Evolutionary conservation across 1,284 basidiomycete genomes (phyloP).

Genomic region (Apiotrichum akiyoshidainum): DNA sequence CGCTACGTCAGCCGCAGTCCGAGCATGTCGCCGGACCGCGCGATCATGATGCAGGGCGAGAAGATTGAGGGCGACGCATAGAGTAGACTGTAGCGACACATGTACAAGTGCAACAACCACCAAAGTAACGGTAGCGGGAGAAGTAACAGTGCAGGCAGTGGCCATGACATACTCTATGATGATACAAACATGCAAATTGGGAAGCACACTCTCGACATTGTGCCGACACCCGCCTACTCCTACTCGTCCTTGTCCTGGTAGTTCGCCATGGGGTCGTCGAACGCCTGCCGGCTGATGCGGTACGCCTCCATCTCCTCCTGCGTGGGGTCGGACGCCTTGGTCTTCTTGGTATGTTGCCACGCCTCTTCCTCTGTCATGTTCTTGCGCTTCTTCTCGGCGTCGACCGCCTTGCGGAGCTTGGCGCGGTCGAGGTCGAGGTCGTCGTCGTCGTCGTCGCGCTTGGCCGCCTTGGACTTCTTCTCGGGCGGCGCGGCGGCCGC

Average conservation of each 20-base stretch:
- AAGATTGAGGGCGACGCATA: constrained; percentile 43
- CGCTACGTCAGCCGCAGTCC: constrained; percentile 44
- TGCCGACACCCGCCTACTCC: no score
- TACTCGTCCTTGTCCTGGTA: constrained; percentile 36
- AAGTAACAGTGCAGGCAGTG: no score
- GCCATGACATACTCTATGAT: no score
- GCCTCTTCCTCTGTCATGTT: constrained; percentile 59
- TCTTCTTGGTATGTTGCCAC: constrained; percentile 49
- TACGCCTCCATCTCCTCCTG: constrained; percentile 78
- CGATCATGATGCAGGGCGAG: constrained; percentile 13
- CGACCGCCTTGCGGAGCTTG: constrained; percentile 64
- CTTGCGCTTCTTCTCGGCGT: constrained; percentile 74
- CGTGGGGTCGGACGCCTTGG: constrained; percentile 67
- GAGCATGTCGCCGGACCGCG: constrained; percentile 49
- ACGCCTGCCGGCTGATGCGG: constrained; percentile 42
- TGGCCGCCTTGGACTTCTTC: constrained; percentile 17
- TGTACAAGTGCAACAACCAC: no score
- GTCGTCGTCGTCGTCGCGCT: constrained; percentile 63
- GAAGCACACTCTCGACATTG: no score
- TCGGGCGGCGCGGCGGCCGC: constrained; percentile 15
- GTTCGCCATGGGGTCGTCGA: constrained; percentile 53
- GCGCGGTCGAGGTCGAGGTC: constrained; percentile 67
- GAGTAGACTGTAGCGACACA: not conserved
- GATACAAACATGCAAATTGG: no score
- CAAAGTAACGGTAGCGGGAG: no score